phyloP scores from a whole-genome alignment of 176 grass and related monocot species.

The Musa acuminata region DNA sequence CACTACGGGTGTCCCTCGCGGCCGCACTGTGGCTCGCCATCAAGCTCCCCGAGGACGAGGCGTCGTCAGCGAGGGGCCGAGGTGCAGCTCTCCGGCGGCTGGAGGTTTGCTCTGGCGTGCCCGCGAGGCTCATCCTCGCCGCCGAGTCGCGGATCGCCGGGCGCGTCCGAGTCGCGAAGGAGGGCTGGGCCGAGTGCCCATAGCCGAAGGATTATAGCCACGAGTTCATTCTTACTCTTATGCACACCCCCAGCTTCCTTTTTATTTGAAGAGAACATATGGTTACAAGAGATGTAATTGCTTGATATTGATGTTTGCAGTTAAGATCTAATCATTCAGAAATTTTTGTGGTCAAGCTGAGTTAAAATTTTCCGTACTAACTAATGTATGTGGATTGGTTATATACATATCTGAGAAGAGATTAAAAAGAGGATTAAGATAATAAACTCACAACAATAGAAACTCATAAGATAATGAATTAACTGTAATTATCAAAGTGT shows the following conservation, averaged over 20 bases:
- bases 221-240: not conserved
- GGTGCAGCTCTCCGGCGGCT: slow-evolving; percentile 2
- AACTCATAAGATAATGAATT: too few species aligned
- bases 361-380: too few species aligned
- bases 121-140: slow-evolving; percentile 9
- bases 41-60: slow-evolving; percentile 2
- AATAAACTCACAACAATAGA: too few species aligned
- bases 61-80: not conserved
- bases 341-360: too few species aligned
- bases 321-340: too few species aligned
- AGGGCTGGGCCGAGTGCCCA: slow-evolving; percentile 17
- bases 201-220: not conserved
- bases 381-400: too few species aligned
- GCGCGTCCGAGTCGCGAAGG: not conserved
- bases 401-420: too few species aligned
- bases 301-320: too few species aligned
- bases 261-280: too few species aligned
- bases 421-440: too few species aligned
- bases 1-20: slow-evolving; percentile 1
- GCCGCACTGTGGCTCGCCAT: slow-evolving; percentile 9
- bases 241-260: too few species aligned
- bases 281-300: too few species aligned
- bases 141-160: slow-evolving; percentile 8
- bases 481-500: rapidly evolving
- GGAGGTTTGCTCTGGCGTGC: slow-evolving; percentile 15